Evolutionary conservation across 257 asterid species (phyloP).

Genomic region (Forsythia viridissima): DNA sequence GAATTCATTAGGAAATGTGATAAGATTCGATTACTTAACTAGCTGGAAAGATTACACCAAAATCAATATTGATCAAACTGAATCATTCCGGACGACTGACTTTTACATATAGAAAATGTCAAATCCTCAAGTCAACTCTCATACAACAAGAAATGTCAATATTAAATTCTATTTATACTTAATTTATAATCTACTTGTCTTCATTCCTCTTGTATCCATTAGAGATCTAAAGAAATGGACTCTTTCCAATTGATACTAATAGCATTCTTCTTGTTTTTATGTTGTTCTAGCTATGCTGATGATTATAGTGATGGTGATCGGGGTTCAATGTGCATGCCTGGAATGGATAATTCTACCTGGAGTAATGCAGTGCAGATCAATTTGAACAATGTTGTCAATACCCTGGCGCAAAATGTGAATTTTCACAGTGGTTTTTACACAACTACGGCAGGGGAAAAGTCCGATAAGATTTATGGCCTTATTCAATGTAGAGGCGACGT

Average conservation of each 20-base stretch:
- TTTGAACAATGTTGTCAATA: not conserved
- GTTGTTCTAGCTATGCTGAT: not conserved
- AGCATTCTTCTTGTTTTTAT: not conserved
- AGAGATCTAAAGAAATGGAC: not conserved
- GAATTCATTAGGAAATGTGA: no score
- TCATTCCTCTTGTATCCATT: not conserved
- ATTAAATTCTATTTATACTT: not conserved
- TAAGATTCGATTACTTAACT: no score
- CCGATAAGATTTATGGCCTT: not conserved
- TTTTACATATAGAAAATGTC: not conserved
- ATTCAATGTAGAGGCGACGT: not conserved
- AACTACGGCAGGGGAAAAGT: not conserved
- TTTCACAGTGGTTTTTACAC: not conserved
- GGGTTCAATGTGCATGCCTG: not conserved
- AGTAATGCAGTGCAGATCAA: not conserved
- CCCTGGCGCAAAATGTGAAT: not conserved
- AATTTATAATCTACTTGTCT: not conserved
- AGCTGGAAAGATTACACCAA: not conserved
- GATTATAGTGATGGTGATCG: not conserved
- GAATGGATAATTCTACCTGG: not conserved
- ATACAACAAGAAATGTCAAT: not conserved
- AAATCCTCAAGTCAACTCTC: not conserved
- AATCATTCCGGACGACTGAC: not conserved
- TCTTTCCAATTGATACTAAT: not conserved
- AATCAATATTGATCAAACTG: no score